Conservation (phyloP, 352 stramenopile species). For the Phytopythium delawarense region DNA sequence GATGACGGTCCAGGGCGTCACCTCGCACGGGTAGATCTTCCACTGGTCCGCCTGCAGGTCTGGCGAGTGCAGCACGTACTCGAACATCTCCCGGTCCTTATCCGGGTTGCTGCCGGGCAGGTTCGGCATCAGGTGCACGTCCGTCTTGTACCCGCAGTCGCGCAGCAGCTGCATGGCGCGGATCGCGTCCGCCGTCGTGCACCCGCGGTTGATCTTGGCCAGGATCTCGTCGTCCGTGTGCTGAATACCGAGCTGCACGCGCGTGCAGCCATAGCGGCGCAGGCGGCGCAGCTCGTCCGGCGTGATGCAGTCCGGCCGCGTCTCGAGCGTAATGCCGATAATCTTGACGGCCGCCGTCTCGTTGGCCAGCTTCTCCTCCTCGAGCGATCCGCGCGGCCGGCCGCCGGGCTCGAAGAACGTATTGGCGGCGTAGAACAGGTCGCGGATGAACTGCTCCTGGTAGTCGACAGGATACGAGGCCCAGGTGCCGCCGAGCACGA, state of each 20-base stretch:
- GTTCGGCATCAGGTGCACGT: slow-evolving; percentile 94
- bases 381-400: slow-evolving; percentile 61
- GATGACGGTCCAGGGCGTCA: slow-evolving; percentile 89
- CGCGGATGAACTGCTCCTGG: slow-evolving; percentile 89
- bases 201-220: slow-evolving; percentile 90
- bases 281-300: slow-evolving; percentile 83
- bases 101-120: slow-evolving; percentile 80
- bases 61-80: slow-evolving; percentile 83
- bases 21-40: slow-evolving; percentile 95
- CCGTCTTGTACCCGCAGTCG: slow-evolving; percentile 93
- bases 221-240: slow-evolving; percentile 90
- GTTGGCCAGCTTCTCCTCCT: slow-evolving; percentile 89
- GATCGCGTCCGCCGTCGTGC: slow-evolving; percentile 69
- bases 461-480: slow-evolving; percentile 90
- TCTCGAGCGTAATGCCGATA: slow-evolving; percentile 90
- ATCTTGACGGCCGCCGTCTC: slow-evolving; percentile 82
- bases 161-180: slow-evolving; percentile 81
- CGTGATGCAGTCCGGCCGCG: slow-evolving; percentile 88
- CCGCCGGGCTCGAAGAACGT: slow-evolving; percentile 84
- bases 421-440: slow-evolving; percentile 92
- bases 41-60: slow-evolving; percentile 93
- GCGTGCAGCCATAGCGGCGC: slow-evolving; percentile 80
- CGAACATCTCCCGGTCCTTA: slow-evolving; percentile 89
- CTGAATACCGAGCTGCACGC: slow-evolving; percentile 89
- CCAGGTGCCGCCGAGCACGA: slow-evolving; percentile 91